Conservation (phyloP, 2,329 filamentous ascomycete species). For the Trichoderma sp. region DNA sequence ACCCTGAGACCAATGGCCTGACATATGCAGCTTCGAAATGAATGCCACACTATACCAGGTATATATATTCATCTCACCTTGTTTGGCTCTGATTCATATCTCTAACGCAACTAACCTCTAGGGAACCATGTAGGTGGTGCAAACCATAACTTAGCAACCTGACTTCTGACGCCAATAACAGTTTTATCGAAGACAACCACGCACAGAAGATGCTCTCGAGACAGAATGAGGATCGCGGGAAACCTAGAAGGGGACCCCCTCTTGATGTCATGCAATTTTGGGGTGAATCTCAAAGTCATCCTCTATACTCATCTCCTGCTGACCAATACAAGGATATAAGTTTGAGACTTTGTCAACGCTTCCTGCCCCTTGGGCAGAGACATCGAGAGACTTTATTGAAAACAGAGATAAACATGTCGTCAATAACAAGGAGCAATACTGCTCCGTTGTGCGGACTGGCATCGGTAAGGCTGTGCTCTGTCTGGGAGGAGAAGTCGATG, state of each 20-base stretch:
- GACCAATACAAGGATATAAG: slow-evolving; percentile 70
- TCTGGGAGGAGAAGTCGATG: slow-evolving; percentile 91
- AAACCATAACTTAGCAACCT: not conserved
- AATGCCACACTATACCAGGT: slow-evolving; percentile 91
- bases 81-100: not conserved
- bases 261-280: slow-evolving; percentile 88
- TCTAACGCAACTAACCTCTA: not conserved
- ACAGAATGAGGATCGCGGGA: slow-evolving; percentile 47
- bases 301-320: not conserved
- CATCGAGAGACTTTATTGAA: slow-evolving; percentile 75
- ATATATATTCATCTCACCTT: slow-evolving; percentile 34
- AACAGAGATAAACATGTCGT: slow-evolving; percentile 67
- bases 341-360: slow-evolving; percentile 86
- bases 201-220: slow-evolving; percentile 64
- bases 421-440: slow-evolving; percentile 92
- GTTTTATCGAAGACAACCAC: slow-evolving; percentile 92
- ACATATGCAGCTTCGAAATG: slow-evolving; percentile 75
- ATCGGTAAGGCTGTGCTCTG: slow-evolving; percentile 74
- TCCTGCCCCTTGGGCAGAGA: slow-evolving; percentile 69
- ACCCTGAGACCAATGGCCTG: slow-evolving; percentile 4
- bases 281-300: slow-evolving; percentile 55
- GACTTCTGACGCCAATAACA: slow-evolving; percentile 33
- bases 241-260: slow-evolving; percentile 43
- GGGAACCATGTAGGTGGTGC: slow-evolving; percentile 1
- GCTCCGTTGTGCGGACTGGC: slow-evolving; percentile 85